phyloP scores from a whole-genome alignment of 2,329 filamentous ascomycete species.

The Scorias spongiosa region DNA sequence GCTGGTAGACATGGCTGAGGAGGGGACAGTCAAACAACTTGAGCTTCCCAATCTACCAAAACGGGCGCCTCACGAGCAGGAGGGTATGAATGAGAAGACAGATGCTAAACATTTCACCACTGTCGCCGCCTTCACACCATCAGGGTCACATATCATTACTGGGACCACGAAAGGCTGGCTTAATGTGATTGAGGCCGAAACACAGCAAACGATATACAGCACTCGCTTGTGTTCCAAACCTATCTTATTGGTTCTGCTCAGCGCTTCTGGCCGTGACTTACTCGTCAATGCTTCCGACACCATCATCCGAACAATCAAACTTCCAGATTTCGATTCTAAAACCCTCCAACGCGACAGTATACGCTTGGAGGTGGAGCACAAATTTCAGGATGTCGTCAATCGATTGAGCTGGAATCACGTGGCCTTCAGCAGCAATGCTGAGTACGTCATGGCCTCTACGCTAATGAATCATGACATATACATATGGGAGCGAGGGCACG shows the following conservation, averaged over 20 bases:
- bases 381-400: conserved; percentile 96
- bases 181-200: conserved; percentile 79
- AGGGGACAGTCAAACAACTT: conserved; percentile 47
- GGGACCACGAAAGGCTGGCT: conserved; percentile 93
- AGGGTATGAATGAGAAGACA: conserved; percentile 69
- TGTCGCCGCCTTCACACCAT: conserved; percentile 72
- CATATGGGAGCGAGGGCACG: conserved; percentile 90
- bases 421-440: conserved; percentile 81
- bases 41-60: conserved; percentile 69
- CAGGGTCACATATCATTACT: conserved; percentile 76
- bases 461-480: conserved; percentile 99
- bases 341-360: conserved; percentile 73
- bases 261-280: conserved; percentile 68
- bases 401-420: conserved; percentile 93
- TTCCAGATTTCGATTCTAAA: conserved; percentile 53
- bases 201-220: conserved; percentile 72
- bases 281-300: conserved; percentile 89
- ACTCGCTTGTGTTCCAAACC: conserved; percentile 76
- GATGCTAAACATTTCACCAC: conserved; percentile 94
- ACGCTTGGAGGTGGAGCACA: conserved; percentile 84
- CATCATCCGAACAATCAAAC: conserved; percentile 80
- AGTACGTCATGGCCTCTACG: conserved; percentile 91
- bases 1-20: conserved; percentile 50
- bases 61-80: conserved; percentile 53
- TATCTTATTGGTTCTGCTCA: conserved; percentile 74